Base-by-base conservation (phyloP, 139 green algal genomes). In the Protoeuglena noctilucae region DNA sequence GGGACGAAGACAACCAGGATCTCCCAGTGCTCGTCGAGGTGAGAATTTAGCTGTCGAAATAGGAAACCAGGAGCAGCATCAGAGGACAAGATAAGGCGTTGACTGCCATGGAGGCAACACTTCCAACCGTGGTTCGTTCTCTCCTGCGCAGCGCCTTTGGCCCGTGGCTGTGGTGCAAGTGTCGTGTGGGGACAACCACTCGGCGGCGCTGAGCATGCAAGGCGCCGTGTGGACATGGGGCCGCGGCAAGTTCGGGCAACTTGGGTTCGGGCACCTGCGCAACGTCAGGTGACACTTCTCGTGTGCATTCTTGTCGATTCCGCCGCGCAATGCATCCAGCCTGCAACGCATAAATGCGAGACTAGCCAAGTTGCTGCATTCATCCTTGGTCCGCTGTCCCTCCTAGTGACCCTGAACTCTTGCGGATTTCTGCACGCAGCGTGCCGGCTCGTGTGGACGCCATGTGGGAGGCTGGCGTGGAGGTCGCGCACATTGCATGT, bases 211-310 rank as follows among this genome's bases (percentile, higher is more conserved):
- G 26, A 58, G 56, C 0, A 51, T 65, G 0, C 47, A 76, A 31
- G 84, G 84, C 5, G 41, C 54, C 7, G 51, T 92, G 30, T 83
- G 70, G 45, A 84, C 66, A 1, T 93, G 82, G 79, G 82, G 83
- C 1, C 57, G 77, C 5, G 74, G 74, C 51, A 82, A 78, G 52
- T 75, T 79, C 56, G 83, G 83, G 2, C 61, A 75, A 34, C 72
- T 93, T 25, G 84, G 84, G 4, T 66, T 66, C 3, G 81, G 81
- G 21, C 34, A 64, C 40, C 67, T 76, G 47, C 43, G 66, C 16
- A n/a, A n/a, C n/a, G n/a, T n/a, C n/a, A n/a, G n/a, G n/a, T n/a
- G n/a, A n/a, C n/a, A n/a, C n/a, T n/a, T n/a, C n/a, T n/a, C n/a
- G n/a, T n/a, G n/a, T n/a, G n/a, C n/a, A n/a, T n/a, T n/a, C n/a